phyloP scores from a whole-genome alignment of 1,284 basidiomycete species.

The Prillingera fragicola region DNA sequence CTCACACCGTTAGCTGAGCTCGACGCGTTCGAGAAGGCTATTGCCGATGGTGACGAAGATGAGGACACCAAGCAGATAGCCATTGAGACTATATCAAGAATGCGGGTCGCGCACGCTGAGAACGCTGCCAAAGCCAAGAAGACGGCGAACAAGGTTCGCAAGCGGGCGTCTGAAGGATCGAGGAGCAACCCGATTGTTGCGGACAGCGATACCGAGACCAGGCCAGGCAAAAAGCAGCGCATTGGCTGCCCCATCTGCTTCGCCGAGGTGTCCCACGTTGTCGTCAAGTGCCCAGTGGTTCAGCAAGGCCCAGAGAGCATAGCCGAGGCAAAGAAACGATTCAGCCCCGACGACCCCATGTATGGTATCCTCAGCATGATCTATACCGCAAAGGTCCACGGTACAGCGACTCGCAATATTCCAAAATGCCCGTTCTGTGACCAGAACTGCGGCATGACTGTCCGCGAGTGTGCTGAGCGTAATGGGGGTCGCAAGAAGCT shows the following conservation, averaged over 20 bases:
- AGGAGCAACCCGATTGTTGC: too few species aligned
- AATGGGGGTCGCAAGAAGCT: conserved; percentile 27
- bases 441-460: conserved; percentile 17
- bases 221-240: too few species aligned
- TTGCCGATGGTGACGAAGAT: background rate
- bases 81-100: conserved; percentile 1
- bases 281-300: conserved; percentile 8
- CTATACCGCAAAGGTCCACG: background rate
- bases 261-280: background rate
- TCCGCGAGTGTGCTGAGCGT: conserved; percentile 27
- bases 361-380: conserved; percentile 7
- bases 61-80: conserved; percentile 11
- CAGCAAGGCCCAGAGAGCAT: conserved; percentile 9
- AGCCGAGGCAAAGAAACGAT: conserved; percentile 7
- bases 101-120: conserved; percentile 5
- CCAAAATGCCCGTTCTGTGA: conserved; percentile 33
- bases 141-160: background rate
- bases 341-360: conserved; percentile 2
- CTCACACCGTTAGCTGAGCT: background rate
- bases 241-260: conserved; percentile 12
- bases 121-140: background rate
- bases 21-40: background rate
- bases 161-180: too few species aligned
- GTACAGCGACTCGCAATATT: background rate
- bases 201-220: too few species aligned